These are phyloP conservation scores for Rhodosporidiobolus sp. DNA, from an alignment of 768 basidiomycete genomes.

Conservation along the genomic window DNA sequence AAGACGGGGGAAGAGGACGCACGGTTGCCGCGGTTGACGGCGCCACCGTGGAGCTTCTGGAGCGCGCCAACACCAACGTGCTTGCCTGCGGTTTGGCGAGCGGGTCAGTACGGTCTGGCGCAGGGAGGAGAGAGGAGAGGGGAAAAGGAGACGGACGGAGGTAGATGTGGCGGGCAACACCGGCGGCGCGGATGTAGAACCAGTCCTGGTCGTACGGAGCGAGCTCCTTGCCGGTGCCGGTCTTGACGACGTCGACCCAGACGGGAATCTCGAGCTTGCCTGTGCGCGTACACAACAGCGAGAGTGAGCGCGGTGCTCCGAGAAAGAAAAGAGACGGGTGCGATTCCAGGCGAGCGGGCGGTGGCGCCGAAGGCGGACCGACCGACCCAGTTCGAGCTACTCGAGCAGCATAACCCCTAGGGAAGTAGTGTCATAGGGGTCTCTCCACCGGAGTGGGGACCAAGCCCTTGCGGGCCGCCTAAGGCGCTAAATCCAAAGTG, in stretches of 20 bases:
- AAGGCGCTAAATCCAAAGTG: slow-evolving; percentile 32
- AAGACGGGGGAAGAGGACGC: slow-evolving; percentile 67
- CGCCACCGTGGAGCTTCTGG: slow-evolving; percentile 92
- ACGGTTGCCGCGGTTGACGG: slow-evolving; percentile 92
- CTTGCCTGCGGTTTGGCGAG: slow-evolving; percentile 30
- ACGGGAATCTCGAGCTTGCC: slow-evolving; percentile 98
- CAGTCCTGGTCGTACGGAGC: slow-evolving; percentile 99
- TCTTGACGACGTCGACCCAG: slow-evolving; percentile 99
- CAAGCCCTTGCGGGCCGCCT: slow-evolving; percentile 43
- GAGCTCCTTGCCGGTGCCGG: slow-evolving; percentile 93
- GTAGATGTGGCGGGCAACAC: slow-evolving; percentile 93
- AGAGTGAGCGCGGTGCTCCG: slow-evolving; percentile 44
- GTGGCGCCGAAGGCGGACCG: neutral
- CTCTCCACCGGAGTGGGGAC: neutral
- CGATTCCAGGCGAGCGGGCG: neutral
- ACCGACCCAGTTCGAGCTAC: neutral
- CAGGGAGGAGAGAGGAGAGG: neutral
- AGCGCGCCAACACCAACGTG: slow-evolving; percentile 57
- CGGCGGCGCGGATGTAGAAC: slow-evolving; percentile 88
- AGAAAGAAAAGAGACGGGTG: neutral
- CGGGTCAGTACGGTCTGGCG: neutral
- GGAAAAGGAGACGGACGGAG: slow-evolving; percentile 60
- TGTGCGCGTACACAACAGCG: neutral
- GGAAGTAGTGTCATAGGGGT: neutral
- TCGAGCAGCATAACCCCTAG: neutral